A percentile compares a stretch with the other conserved stretches of the same genome.
These are phyloP conservation scores for Acer campestre DNA, from an alignment of 345 rosid species.

Conservation along the genomic window DNA sequence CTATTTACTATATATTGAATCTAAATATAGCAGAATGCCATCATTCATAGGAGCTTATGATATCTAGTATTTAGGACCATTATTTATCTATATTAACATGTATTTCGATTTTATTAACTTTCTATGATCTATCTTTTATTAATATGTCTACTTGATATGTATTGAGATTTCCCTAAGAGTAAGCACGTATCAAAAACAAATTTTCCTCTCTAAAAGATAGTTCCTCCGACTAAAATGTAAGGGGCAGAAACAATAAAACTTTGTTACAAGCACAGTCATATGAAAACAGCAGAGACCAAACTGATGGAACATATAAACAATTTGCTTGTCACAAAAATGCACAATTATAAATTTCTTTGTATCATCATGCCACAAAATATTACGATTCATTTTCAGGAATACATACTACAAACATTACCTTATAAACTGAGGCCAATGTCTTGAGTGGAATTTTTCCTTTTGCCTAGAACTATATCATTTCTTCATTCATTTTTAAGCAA, in stretches of 20 bases:
- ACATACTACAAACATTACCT: conserved; percentile 26
- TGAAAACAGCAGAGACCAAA: background rate
- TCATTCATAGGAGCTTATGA: background rate
- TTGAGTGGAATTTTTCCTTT: conserved; percentile 1
- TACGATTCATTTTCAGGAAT: conserved; percentile 9
- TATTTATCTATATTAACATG: background rate
- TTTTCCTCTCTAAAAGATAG: background rate
- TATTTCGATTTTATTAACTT: background rate
- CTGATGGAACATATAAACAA: background rate
- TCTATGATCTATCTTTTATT: background rate
- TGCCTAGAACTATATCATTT: conserved; percentile 14
- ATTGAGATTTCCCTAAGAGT: background rate
- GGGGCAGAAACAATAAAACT: background rate
- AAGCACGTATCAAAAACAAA: background rate
- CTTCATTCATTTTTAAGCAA: conserved; percentile 17
- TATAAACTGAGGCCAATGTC: conserved; percentile 19
- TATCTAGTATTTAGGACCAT: background rate
- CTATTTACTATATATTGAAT: conserved; percentile 25
- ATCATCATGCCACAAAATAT: conserved; percentile 19
- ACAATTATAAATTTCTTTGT: conserved; percentile 12
- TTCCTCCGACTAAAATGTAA: background rate
- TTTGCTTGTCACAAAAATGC: conserved; percentile 5
- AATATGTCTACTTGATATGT: background rate
- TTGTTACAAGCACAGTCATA: background rate
- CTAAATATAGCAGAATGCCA: background rate